Evolutionary conservation across 139 green algal species (phyloP).

Genomic region (Mychonastes homosphaera): DNA sequence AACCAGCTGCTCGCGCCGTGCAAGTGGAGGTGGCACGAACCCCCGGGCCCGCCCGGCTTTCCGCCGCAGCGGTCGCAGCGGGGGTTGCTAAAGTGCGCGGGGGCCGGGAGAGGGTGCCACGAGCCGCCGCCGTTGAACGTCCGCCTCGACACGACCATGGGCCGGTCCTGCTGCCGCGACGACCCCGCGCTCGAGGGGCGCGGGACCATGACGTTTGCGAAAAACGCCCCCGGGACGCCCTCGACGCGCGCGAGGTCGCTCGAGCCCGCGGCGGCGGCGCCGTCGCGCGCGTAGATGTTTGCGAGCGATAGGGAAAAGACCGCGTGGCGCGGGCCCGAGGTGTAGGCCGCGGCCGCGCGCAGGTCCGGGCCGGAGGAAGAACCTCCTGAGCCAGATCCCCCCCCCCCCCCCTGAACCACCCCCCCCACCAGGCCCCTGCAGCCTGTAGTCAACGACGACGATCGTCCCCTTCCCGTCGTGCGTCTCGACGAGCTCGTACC

Average conservation of each 20-base stretch:
- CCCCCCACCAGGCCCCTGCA: slow-evolving; percentile 9
- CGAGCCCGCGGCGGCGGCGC: slow-evolving; percentile 42
- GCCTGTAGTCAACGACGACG: slow-evolving; percentile 68
- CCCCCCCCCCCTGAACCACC: not conserved
- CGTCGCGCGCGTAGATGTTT: slow-evolving; percentile 46
- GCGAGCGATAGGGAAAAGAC: slow-evolving; percentile 65
- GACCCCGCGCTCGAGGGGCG: slow-evolving; percentile 53
- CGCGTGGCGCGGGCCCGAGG: slow-evolving; percentile 50
- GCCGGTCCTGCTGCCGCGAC: slow-evolving; percentile 37
- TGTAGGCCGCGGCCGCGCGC: slow-evolving; percentile 47
- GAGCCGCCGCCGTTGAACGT: slow-evolving; percentile 66
- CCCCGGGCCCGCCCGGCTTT: too few species aligned
- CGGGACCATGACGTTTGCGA: not conserved
- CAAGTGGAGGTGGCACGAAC: slow-evolving; percentile 57
- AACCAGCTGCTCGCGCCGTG: slow-evolving; percentile 29
- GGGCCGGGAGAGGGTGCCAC: slow-evolving; percentile 45
- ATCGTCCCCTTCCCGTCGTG: slow-evolving; percentile 59
- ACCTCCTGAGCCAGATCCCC: not conserved
- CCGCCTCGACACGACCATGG: slow-evolving; percentile 47
- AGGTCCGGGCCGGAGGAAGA: not conserved
- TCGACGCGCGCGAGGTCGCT: slow-evolving; percentile 71
- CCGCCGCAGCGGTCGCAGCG: slow-evolving; percentile 31
- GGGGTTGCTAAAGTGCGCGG: slow-evolving; percentile 25
- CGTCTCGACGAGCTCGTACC: slow-evolving; percentile 76
- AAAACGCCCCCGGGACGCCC: slow-evolving; percentile 46